phyloP scores from a whole-genome alignment of 179 eudicot species.

The Nepenthes alata region DNA sequence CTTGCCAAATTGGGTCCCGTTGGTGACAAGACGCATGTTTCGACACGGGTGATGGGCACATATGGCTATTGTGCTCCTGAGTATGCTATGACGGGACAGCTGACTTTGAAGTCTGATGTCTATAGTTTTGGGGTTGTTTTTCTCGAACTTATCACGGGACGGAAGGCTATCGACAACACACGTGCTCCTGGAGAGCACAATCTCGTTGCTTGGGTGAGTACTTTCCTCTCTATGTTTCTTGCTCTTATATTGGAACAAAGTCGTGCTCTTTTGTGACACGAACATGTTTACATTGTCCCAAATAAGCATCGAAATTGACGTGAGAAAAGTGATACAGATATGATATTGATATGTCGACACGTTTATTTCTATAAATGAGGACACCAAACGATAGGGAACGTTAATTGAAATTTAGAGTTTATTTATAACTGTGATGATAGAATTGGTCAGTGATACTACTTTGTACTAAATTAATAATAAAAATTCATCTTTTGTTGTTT shows the following conservation, averaged over 20 bases:
- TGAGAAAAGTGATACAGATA: too few species aligned
- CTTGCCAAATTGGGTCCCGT: conserved; percentile 81
- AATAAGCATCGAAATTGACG: too few species aligned
- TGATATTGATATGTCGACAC: too few species aligned
- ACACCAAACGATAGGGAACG: too few species aligned
- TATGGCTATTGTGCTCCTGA: conserved; percentile 95
- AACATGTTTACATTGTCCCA: too few species aligned
- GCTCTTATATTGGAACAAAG: not conserved
- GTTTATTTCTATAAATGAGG: too few species aligned
- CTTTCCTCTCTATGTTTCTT: not conserved
- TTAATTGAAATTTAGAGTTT: too few species aligned
- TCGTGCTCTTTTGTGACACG: not conserved
- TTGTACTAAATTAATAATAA: too few species aligned
- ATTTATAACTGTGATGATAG: too few species aligned
- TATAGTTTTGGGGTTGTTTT: conserved; percentile 91
- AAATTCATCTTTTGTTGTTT: too few species aligned
- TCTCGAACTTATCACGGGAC: conserved; percentile 82
- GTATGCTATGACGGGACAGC: conserved; percentile 95
- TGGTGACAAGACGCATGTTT: conserved; percentile 91
- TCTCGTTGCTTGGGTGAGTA: conserved; percentile 86
- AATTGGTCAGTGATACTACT: too few species aligned
- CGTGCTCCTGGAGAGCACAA: conserved; percentile 72
- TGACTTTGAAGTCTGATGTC: conserved; percentile 84
- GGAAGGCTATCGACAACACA: conserved; percentile 80
- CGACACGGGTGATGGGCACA: conserved; percentile 89